Conservation (phyloP, 1,139 yeast genomes). For the Pichia sp. region DNA sequence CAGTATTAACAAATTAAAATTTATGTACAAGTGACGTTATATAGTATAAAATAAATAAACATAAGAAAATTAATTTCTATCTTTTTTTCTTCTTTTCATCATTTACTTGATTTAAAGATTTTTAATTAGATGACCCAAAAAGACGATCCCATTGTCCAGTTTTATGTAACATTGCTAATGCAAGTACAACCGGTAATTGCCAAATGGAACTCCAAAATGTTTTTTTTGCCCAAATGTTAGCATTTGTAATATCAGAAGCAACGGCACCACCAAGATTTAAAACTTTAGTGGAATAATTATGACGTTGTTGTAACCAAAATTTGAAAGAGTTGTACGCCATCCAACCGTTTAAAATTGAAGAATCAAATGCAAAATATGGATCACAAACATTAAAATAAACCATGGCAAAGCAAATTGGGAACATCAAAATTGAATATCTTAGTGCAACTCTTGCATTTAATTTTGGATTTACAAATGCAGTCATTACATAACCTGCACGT, state of each 20-base stretch:
- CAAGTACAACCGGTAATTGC: slow-evolving; percentile 85
- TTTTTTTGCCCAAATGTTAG: slow-evolving; percentile 67
- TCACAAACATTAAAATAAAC: slow-evolving; percentile 79
- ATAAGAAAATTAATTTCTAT: too few relatives aligned
- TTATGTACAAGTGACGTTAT: background rate
- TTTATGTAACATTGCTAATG: slow-evolving; percentile 90
- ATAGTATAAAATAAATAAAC: background rate
- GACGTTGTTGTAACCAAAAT: slow-evolving; percentile 75
- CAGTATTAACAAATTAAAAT: background rate
- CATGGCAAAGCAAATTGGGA: slow-evolving; percentile 84
- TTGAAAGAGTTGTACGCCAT: slow-evolving; percentile 69
- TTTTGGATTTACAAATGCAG: slow-evolving; percentile 88
- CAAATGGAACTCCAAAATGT: slow-evolving; percentile 93
- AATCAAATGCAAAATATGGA: slow-evolving; percentile 70
- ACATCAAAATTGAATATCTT: slow-evolving; percentile 82
- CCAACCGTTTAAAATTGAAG: slow-evolving; percentile 81
- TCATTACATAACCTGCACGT: slow-evolving; percentile 92
- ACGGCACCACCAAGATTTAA: slow-evolving; percentile 35
- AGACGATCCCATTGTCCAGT: slow-evolving; percentile 92
- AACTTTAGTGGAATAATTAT: slow-evolving; percentile 40
- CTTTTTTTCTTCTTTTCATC: too few relatives aligned
- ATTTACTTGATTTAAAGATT: too few relatives aligned
- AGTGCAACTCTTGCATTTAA: slow-evolving; percentile 91
- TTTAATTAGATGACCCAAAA: slow-evolving; percentile 24
- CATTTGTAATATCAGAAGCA: slow-evolving; percentile 48